Evolutionary conservation across 495 filamentous ascomycete species (phyloP).

Genomic region (Symbiotaphrina buchneri): DNA sequence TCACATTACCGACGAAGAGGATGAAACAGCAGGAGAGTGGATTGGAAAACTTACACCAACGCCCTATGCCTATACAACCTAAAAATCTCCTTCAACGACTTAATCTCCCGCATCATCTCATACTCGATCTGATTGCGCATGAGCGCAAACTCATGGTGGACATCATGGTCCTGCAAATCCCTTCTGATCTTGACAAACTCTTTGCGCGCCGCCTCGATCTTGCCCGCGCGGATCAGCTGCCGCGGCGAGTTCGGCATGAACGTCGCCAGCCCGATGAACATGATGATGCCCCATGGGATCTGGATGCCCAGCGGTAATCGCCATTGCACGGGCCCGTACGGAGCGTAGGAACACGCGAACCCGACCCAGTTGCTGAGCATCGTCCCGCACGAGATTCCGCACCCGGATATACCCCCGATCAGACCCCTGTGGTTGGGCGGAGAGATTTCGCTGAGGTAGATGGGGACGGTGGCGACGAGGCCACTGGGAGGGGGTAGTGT

Average conservation of each 20-base stretch:
- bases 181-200: conserved; percentile 26
- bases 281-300: conserved; percentile 33
- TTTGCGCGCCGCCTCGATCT: conserved; percentile 22
- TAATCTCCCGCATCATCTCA: conserved; percentile 32
- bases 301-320: conserved; percentile 31
- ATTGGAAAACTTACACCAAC: too few relatives aligned
- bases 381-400: conserved; percentile 32
- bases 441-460: too few relatives aligned
- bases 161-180: conserved; percentile 21
- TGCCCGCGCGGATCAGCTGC: conserved; percentile 28
- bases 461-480: too few relatives aligned
- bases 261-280: conserved; percentile 28
- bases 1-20: too few relatives aligned
- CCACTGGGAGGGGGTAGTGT: too few relatives aligned
- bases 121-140: conserved; percentile 37
- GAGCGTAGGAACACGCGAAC: conserved; percentile 29
- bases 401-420: conserved; percentile 35
- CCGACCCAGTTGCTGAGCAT: conserved; percentile 37
- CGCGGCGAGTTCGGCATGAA: conserved; percentile 38
- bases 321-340: conserved; percentile 31
- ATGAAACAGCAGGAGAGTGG: too few relatives aligned
- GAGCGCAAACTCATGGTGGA: conserved; percentile 27
- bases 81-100: too few relatives aligned
- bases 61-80: too few relatives aligned
- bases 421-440: too few relatives aligned